Conservation (phyloP, 495 filamentous ascomycete genomes). For the Aeminium ludgeri region DNA sequence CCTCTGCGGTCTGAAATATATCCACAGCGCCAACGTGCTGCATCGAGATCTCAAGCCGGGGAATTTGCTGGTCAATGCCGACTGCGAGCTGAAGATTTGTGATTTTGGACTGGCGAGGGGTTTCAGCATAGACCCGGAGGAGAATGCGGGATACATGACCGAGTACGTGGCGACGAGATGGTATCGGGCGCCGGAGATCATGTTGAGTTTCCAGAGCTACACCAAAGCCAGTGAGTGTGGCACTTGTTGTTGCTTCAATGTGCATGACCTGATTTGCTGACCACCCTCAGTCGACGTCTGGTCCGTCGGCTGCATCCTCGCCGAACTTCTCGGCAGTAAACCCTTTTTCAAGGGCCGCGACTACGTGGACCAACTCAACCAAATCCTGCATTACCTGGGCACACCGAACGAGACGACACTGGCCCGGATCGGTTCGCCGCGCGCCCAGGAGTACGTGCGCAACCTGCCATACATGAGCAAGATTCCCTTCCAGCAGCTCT, state of each 20-base stretch:
- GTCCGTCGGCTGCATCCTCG: conserved; percentile 96
- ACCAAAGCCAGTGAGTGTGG: conserved; percentile 66
- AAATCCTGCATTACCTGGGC: conserved; percentile 94
- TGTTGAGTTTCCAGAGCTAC: conserved; percentile 99
- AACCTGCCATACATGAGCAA: conserved; percentile 95
- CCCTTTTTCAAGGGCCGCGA: conserved; percentile 99
- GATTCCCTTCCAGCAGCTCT: conserved; percentile 69
- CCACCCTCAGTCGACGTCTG: conserved; percentile 69
- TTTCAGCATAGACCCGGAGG: conserved; percentile 75
- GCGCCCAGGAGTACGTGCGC: conserved; percentile 95
- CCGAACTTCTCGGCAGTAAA: conserved; percentile 85
- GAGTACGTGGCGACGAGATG: conserved; percentile 99
- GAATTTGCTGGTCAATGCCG: conserved; percentile 91
- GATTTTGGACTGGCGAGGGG: conserved; percentile 92
- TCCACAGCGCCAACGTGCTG: conserved; percentile 97
- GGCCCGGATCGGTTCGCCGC: conserved; percentile 80
- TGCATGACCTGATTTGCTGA: conserved; percentile 10
- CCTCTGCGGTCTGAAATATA: conserved; percentile 90
- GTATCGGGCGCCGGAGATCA: conserved; percentile 99
- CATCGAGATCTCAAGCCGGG: conserved; percentile 96
- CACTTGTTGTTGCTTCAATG: background rate
- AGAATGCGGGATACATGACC: conserved; percentile 99
- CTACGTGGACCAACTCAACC: conserved; percentile 98
- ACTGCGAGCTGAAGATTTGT: conserved; percentile 97
- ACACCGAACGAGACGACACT: conserved; percentile 93